Conservation (phyloP, 164 flowering plant species). For the Akebia trifoliata region DNA sequence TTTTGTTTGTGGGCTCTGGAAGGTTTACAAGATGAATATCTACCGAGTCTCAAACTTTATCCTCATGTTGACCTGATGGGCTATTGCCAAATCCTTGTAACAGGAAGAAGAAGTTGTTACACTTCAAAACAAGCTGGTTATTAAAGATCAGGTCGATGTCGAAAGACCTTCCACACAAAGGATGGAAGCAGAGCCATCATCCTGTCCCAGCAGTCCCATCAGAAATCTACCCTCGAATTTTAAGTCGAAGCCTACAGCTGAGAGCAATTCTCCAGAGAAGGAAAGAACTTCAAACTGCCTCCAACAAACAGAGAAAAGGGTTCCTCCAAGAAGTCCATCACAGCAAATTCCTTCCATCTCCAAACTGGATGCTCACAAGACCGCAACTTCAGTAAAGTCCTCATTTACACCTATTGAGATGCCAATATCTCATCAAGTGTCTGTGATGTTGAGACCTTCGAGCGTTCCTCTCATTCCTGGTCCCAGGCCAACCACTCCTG, state of each 20-base stretch:
- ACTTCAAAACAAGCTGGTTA: constrained; percentile 36
- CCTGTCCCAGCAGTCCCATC: constrained; percentile 48
- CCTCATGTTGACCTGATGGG: constrained; percentile 4
- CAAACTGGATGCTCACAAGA: constrained; percentile 37
- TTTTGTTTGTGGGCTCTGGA: background rate
- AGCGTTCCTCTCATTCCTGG: constrained; percentile 70
- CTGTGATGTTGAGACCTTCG: constrained; percentile 69
- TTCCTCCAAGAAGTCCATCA: constrained; percentile 19
- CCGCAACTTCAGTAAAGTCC: constrained; percentile 20
- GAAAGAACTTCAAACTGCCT: constrained; percentile 30
- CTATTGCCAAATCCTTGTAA: constrained; percentile 13
- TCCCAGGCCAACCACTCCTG: constrained; percentile 51
- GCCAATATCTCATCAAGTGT: constrained; percentile 23
- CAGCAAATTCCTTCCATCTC: constrained; percentile 25
- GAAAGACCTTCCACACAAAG: constrained; percentile 34
- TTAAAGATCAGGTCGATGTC: constrained; percentile 35
- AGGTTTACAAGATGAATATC: background rate
- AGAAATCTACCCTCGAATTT: constrained; percentile 21
- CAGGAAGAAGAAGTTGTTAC: constrained; percentile 46
- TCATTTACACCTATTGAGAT: constrained; percentile 9
- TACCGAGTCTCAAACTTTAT: background rate
- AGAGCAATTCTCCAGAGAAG: constrained; percentile 22
- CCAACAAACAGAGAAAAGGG: constrained; percentile 34
- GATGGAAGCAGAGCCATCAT: constrained; percentile 26
- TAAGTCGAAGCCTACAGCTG: constrained; percentile 30